Evolutionary conservation across 2,329 filamentous ascomycete genomes (phyloP).

Genomic region (Phaeosphaeriaceae sp.): DNA sequence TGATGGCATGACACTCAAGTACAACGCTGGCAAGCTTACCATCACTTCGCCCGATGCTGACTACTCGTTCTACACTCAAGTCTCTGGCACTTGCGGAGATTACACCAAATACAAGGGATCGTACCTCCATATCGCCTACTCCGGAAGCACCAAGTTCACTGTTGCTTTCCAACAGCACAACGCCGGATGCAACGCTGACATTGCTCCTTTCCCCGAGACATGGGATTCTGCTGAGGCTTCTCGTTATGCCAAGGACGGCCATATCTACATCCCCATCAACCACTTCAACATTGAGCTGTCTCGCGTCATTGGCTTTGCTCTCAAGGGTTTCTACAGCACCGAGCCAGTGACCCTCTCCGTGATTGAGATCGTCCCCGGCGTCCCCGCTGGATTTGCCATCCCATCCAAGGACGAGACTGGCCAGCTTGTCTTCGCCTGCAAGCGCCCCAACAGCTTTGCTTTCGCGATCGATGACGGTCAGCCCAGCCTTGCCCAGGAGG

Average conservation of each 20-base stretch:
- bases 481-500: conserved; percentile 64
- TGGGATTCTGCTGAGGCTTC: conserved; percentile 71
- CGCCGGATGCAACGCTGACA: conserved; percentile 59
- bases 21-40: conserved; percentile 59
- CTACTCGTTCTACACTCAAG: conserved; percentile 66
- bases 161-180: conserved; percentile 73
- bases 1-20: conserved; percentile 62
- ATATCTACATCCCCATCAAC: conserved; percentile 70
- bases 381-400: conserved; percentile 60
- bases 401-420: conserved; percentile 68
- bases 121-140: conserved; percentile 70
- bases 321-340: conserved; percentile 68
- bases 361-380: conserved; percentile 65
- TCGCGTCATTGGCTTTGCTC: conserved; percentile 63
- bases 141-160: conserved; percentile 67
- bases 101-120: conserved; percentile 60
- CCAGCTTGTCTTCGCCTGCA: conserved; percentile 67
- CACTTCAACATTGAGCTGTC: conserved; percentile 69
- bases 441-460: conserved; percentile 71
- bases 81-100: conserved; percentile 63
- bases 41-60: conserved; percentile 66
- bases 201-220: conserved; percentile 68
- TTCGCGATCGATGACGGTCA: conserved; percentile 75
- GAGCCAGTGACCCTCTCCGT: conserved; percentile 60
- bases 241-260: conserved; percentile 61